Conservation (phyloP, 345 rosid species). For the Conringia planisiliqua region DNA sequence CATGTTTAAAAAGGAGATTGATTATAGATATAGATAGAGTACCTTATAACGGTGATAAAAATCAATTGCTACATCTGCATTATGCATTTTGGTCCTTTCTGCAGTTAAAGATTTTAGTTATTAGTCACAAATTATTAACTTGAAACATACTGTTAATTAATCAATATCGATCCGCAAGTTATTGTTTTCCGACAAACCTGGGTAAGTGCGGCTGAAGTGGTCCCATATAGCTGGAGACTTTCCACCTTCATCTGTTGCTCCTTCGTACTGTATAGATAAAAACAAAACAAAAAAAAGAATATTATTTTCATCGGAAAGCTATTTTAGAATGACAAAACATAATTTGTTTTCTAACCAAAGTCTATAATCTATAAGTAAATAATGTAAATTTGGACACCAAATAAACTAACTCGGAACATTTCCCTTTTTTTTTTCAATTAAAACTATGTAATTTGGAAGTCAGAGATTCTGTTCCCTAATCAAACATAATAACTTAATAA, state of each 20-base stretch:
- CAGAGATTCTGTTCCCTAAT: not conserved
- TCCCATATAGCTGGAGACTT: conserved; percentile 37
- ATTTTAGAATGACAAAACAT: not conserved
- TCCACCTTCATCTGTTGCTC: conserved; percentile 36
- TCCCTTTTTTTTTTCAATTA: too few species aligned
- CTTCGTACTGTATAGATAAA: conserved; percentile 33
- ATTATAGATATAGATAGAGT: not conserved
- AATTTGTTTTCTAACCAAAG: not conserved
- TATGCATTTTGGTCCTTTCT: conserved; percentile 45
- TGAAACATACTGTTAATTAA: not conserved
- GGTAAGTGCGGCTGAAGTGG: conserved; percentile 34
- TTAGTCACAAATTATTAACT: not conserved
- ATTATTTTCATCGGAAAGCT: not conserved
- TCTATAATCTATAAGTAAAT: not conserved
- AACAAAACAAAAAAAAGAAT: not conserved
- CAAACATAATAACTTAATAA: not conserved
- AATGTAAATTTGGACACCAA: not conserved
- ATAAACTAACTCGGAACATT: not conserved
- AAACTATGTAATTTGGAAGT: too few species aligned
- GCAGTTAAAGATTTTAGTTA: not conserved
- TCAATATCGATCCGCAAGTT: not conserved
- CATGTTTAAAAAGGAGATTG: not conserved
- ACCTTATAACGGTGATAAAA: conserved; percentile 51
- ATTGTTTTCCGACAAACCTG: conserved; percentile 20
- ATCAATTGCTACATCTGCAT: conserved; percentile 48